phyloP scores from a whole-genome alignment of 495 filamentous ascomycete species.

The Hypoxylon rickii region DNA sequence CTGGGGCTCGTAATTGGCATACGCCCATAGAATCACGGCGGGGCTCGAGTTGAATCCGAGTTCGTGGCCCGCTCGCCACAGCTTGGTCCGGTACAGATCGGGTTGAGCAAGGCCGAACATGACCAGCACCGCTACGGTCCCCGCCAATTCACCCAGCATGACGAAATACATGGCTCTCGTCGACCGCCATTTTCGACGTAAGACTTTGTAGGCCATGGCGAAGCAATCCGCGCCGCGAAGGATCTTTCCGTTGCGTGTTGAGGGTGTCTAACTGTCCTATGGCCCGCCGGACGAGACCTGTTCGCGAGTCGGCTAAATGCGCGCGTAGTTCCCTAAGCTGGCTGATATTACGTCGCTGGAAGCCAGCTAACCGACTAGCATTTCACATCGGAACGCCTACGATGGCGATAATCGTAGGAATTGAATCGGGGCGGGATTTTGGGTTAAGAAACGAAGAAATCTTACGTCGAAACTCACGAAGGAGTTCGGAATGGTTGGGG shows the following conservation, averaged over 20 bases:
- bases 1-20: constrained; percentile 72
- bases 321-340: background rate
- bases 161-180: constrained; percentile 66
- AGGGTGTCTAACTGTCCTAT: constrained; percentile 11
- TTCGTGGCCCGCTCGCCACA: constrained; percentile 82
- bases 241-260: constrained; percentile 9
- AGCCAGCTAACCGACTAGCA: constrained; percentile 25
- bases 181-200: constrained; percentile 65
- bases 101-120: constrained; percentile 83
- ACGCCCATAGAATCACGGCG: constrained; percentile 69
- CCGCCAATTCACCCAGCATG: constrained; percentile 69
- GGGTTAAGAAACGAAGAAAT: background rate
- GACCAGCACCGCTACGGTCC: constrained; percentile 72
- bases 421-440: background rate
- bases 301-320: constrained; percentile 24
- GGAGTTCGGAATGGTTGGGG: constrained; percentile 25
- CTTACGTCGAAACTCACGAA: constrained; percentile 26
- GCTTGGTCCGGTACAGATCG: constrained; percentile 72
- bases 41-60: constrained; percentile 86
- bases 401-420: constrained; percentile 23
- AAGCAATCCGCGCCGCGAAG: constrained; percentile 26
- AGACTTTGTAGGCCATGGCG: constrained; percentile 48
- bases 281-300: background rate
- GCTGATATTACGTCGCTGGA: constrained; percentile 27
- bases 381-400: constrained; percentile 32